Conservation (phyloP, 768 basidiomycete genomes). For the Dacryopinax primogenitus region DNA sequence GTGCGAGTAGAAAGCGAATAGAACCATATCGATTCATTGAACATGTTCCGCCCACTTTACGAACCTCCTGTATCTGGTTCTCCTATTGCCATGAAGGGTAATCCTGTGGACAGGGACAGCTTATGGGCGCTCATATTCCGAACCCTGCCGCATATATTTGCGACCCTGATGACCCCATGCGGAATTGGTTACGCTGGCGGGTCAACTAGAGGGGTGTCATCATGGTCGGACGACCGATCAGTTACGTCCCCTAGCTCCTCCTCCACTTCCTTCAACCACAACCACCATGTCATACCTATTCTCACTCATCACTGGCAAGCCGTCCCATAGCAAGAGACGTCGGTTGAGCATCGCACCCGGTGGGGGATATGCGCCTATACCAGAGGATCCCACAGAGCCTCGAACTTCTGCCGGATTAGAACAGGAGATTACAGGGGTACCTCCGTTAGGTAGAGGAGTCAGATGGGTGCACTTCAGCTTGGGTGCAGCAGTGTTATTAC, state of each 20-base stretch:
- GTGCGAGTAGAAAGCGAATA: conserved; percentile 1
- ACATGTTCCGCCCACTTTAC: too few relatives aligned
- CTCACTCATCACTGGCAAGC: neutral
- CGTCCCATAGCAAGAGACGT: neutral
- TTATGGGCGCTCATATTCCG: too few relatives aligned
- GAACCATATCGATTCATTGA: neutral
- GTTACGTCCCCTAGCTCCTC: neutral
- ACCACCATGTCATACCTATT: neutral
- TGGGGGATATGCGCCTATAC: neutral
- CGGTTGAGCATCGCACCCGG: conserved; percentile 2
- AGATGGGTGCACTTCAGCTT: conserved; percentile 56
- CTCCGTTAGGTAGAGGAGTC: neutral
- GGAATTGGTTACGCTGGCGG: neutral
- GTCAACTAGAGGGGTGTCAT: neutral
- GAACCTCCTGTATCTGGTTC: too few relatives aligned
- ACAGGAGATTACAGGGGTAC: neutral
- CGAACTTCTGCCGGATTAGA: neutral
- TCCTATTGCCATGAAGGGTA: too few relatives aligned
- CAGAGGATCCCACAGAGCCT: neutral
- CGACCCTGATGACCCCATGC: too few relatives aligned
- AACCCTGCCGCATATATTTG: too few relatives aligned
- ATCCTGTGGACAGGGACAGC: too few relatives aligned
- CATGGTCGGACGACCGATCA: neutral
- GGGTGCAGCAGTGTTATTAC: conserved; percentile 66
- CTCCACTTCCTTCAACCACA: neutral